phyloP scores from a whole-genome alignment of 1,284 basidiomycete genomes.

The Leccinum pachyderme region DNA sequence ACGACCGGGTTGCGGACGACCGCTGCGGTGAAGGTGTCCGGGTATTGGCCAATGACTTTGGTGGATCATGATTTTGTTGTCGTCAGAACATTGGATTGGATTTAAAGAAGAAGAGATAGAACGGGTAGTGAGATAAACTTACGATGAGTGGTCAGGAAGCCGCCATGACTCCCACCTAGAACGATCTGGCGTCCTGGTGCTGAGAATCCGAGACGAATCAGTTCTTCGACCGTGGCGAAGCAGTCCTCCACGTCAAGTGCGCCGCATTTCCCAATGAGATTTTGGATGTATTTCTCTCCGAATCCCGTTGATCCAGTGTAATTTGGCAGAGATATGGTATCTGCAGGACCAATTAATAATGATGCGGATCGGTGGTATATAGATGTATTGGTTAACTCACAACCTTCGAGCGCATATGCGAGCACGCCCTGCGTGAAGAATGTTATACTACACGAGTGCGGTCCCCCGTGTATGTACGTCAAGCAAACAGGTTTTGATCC shows the following conservation, averaged over 20 bases:
- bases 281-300: slow-evolving; percentile 41
- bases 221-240: slow-evolving; percentile 50
- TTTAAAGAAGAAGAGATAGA: neutral
- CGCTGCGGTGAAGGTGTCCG: slow-evolving; percentile 59
- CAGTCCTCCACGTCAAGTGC: slow-evolving; percentile 67
- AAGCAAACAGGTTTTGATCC: slow-evolving; percentile 43
- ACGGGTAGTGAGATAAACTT: slow-evolving; percentile 22
- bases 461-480: slow-evolving; percentile 66
- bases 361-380: neutral
- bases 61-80: neutral
- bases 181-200: slow-evolving; percentile 52
- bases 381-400: slow-evolving; percentile 36
- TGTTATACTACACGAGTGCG: slow-evolving; percentile 51
- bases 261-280: slow-evolving; percentile 58
- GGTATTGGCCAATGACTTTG: slow-evolving; percentile 62
- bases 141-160: slow-evolving; percentile 65
- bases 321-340: slow-evolving; percentile 60
- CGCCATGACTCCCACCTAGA: slow-evolving; percentile 72
- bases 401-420: slow-evolving; percentile 59
- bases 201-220: slow-evolving; percentile 48
- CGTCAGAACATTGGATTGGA: slow-evolving; percentile 9
- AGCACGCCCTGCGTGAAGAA: slow-evolving; percentile 44
- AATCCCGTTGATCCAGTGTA: slow-evolving; percentile 69
- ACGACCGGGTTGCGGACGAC: slow-evolving; percentile 72
- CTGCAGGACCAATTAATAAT: slow-evolving; percentile 32